Evolutionary conservation across 768 basidiomycete genomes (phyloP).

Genomic region (Lentinula boryana): DNA sequence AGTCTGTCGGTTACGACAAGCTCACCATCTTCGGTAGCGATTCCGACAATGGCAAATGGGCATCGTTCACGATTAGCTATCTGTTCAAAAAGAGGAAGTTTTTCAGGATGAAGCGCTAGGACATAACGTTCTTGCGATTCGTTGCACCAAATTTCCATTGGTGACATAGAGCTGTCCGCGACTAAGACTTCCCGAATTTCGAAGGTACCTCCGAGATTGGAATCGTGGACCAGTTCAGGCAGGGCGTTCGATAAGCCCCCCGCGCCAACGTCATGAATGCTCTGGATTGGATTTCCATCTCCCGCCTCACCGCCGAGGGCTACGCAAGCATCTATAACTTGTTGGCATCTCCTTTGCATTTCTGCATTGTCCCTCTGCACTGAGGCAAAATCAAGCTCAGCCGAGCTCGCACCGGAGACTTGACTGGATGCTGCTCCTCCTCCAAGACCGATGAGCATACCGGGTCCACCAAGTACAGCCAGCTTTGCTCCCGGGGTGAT

Average conservation of each 20-base stretch:
- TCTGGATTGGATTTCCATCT: slow-evolving; percentile 73
- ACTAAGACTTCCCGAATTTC: slow-evolving; percentile 93
- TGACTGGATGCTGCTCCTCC: slow-evolving; percentile 96
- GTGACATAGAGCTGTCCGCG: slow-evolving; percentile 91
- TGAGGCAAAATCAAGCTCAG: slow-evolving; percentile 93
- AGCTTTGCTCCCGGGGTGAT: slow-evolving; percentile 83
- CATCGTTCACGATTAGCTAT: slow-evolving; percentile 88
- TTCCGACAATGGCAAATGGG: slow-evolving; percentile 89
- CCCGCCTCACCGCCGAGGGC: slow-evolving; percentile 37
- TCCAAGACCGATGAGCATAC: slow-evolving; percentile 93
- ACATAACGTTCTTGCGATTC: slow-evolving; percentile 98
- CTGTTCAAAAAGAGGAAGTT: slow-evolving; percentile 56
- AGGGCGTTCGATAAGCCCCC: slow-evolving; percentile 96
- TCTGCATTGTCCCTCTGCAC: slow-evolving; percentile 98
- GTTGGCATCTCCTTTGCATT: slow-evolving; percentile 96
- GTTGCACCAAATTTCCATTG: slow-evolving; percentile 99
- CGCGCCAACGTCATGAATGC: slow-evolving; percentile 97
- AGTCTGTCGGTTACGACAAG: slow-evolving; percentile 88
- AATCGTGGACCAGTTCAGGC: slow-evolving; percentile 95
- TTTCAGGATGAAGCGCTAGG: slow-evolving; percentile 72
- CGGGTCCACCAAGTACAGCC: slow-evolving; percentile 91
- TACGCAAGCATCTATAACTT: slow-evolving; percentile 92
- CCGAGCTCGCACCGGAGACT: slow-evolving; percentile 83
- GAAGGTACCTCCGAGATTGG: slow-evolving; percentile 83
- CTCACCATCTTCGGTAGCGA: slow-evolving; percentile 75